These are phyloP conservation scores for Abrus precatorius DNA, from an alignment of 306 rosid species.

Conservation along the genomic window DNA sequence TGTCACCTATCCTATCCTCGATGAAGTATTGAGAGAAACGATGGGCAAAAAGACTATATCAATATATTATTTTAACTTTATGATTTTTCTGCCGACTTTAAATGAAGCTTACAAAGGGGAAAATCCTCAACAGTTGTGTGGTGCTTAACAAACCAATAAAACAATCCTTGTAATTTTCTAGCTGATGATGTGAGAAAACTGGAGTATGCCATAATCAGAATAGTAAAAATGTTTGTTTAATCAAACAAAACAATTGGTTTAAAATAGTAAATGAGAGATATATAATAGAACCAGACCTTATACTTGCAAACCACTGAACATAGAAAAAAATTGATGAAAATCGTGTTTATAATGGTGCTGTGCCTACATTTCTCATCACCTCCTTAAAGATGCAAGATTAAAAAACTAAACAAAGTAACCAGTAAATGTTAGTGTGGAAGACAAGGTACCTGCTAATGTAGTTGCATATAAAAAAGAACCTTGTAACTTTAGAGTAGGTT, in stretches of 20 bases:
- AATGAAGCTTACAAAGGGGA: conserved; percentile 25
- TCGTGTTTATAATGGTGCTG: neutral
- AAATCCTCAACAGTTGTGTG: neutral
- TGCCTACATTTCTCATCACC: neutral
- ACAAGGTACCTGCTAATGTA: conserved; percentile 87
- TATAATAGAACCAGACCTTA: neutral
- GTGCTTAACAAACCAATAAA: neutral
- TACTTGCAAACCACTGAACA: neutral
- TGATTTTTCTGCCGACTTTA: neutral
- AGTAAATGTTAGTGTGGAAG: conserved; percentile 20
- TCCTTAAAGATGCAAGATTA: conserved; percentile 15
- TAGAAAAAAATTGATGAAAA: conserved; percentile 27
- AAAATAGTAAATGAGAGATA: conserved; percentile 13
- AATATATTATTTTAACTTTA: conserved; percentile 17
- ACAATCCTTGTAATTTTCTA: neutral
- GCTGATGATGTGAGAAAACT: neutral
- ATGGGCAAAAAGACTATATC: neutral
- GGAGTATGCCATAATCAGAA: neutral
- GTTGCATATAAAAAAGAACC: conserved; percentile 96
- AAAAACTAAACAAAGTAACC: conserved; percentile 10
- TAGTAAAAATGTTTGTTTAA: neutral
- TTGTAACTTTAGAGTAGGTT: conserved; percentile 89
- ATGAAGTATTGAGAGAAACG: conserved; percentile 10
- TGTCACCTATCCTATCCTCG: conserved; percentile 16
- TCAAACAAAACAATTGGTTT: neutral